phyloP scores from a whole-genome alignment of 2,329 filamentous ascomycete species.

The Dichotomopilus funicola region DNA sequence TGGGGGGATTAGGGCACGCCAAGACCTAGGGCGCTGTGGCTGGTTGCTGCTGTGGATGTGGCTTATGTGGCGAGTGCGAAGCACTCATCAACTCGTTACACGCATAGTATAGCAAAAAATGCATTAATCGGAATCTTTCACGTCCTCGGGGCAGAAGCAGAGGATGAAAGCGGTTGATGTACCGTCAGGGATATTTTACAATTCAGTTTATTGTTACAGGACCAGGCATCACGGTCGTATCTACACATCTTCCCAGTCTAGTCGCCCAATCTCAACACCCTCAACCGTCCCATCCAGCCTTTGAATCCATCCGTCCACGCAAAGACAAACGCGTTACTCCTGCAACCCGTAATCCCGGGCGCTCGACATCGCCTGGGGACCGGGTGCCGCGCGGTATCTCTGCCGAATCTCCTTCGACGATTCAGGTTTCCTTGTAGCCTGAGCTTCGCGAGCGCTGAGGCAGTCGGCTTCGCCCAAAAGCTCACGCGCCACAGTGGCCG shows the following conservation, averaged over 20 bases:
- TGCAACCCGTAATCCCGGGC: conserved; percentile 10
- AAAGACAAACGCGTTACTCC: background rate
- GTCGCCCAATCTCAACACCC: background rate
- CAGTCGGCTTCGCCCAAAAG: conserved; percentile 29
- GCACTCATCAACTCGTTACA: background rate
- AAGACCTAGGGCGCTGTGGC: background rate
- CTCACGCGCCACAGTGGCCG: conserved; percentile 43
- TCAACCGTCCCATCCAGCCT: background rate
- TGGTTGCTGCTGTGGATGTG: background rate
- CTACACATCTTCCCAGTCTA: background rate
- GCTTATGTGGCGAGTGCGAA: background rate
- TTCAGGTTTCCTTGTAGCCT: conserved; percentile 27
- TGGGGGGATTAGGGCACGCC: conserved; percentile 23
- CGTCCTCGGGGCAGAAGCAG: no score
- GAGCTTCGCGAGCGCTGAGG: conserved; percentile 24
- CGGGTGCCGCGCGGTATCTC: conserved; percentile 1
- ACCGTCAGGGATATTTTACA: conserved; percentile 1
- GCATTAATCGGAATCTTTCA: no score
- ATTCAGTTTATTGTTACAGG: conserved; percentile 12
- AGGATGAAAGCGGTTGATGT: no score
- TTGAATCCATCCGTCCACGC: no score
- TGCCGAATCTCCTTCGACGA: background rate
- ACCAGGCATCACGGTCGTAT: background rate
- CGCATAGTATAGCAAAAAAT: no score
- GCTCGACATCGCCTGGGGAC: conserved; percentile 10